Evolutionary conservation across 2,329 filamentous ascomycete genomes (phyloP), one percentile per base, ranked within the genome.

Genomic region (Trichothecium sympodiale): DNA sequence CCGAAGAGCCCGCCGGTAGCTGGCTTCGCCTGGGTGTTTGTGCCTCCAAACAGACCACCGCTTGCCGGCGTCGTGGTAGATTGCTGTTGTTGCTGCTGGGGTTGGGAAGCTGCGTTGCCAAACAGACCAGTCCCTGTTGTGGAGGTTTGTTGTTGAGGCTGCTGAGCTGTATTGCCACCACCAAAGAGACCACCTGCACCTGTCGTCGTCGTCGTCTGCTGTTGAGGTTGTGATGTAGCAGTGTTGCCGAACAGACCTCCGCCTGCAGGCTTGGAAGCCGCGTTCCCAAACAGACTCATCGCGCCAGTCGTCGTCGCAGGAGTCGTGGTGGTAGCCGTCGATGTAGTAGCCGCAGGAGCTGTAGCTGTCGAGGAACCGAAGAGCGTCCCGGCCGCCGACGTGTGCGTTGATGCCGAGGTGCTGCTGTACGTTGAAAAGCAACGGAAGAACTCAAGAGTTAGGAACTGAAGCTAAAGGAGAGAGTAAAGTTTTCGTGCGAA

Each of bases 361-460:
- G 52, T 41, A 34, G 47, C 43, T 26, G 48, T 39, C 17, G 43
- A 17, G 10, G 55, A 53, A 33, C 59, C 59, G 41, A 64, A 61
- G 13, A 65, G 52, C 33, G 54, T 53, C 12, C 52, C 52, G 15
- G 57, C 40, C 28, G 56, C 51, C 23, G 59, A 46, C 33, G 58
- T 51, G 38, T 59, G 52, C 13, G 51, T 43, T 28, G 52, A 43
- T 34, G 51, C 35, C 14, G 46, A 36, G 29, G 45, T 44, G 36
- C 53, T 57, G 20, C 10, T 25, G 20, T 10, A 6, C 20, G 20
- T 10, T 10, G 6, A 25, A 25, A 25, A 25, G 20, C 20, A 25
- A 10, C 20, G 31, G 7, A 18, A 27, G 13, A 13, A 9, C 10
- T 10, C 6, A 10, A 25, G 20, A 10, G 20, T 33, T 35, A 25